These are phyloP conservation scores for Trametes punicea DNA, from an alignment of 768 basidiomycete species.

Conservation along the genomic window DNA sequence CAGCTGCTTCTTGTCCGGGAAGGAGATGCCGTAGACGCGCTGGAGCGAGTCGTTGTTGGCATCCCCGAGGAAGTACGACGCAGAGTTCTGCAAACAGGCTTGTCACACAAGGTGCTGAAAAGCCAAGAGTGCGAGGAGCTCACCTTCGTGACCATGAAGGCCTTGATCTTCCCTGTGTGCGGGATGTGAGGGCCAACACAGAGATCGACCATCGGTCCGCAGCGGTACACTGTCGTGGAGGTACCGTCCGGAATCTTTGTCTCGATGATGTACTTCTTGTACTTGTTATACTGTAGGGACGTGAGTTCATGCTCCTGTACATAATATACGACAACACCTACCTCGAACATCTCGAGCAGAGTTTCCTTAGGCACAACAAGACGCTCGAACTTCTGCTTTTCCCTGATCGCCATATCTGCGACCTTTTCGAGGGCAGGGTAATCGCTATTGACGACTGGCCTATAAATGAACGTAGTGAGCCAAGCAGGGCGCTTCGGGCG, in stretches of 20 bases:
- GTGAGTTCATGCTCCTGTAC: no score
- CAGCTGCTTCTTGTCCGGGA: slow-evolving; percentile 96
- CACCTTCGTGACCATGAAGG: slow-evolving; percentile 95
- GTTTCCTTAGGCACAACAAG: slow-evolving; percentile 91
- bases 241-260: slow-evolving; percentile 95
- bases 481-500: not conserved
- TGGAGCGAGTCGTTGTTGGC: slow-evolving; percentile 91
- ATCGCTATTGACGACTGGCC: slow-evolving; percentile 76
- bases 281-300: slow-evolving; percentile 86
- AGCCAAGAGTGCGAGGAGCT: not conserved
- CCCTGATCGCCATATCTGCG: slow-evolving; percentile 85
- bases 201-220: slow-evolving; percentile 97
- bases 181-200: slow-evolving; percentile 98
- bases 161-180: slow-evolving; percentile 96
- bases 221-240: slow-evolving; percentile 96
- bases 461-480: slow-evolving; percentile 25
- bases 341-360: slow-evolving; percentile 94
- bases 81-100: slow-evolving; percentile 66
- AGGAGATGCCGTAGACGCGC: slow-evolving; percentile 96
- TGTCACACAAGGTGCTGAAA: not conserved
- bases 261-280: slow-evolving; percentile 94
- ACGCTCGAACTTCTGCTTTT: slow-evolving; percentile 96
- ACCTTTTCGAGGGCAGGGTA: slow-evolving; percentile 89
- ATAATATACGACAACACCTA: slow-evolving; percentile 32
- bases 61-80: slow-evolving; percentile 91